A percentile compares a stretch with the other conserved stretches of the same genome.
These are phyloP conservation scores for Mantamonas sphyraenae DNA, from an alignment of 78 protist genomes.

Conservation along the genomic window DNA sequence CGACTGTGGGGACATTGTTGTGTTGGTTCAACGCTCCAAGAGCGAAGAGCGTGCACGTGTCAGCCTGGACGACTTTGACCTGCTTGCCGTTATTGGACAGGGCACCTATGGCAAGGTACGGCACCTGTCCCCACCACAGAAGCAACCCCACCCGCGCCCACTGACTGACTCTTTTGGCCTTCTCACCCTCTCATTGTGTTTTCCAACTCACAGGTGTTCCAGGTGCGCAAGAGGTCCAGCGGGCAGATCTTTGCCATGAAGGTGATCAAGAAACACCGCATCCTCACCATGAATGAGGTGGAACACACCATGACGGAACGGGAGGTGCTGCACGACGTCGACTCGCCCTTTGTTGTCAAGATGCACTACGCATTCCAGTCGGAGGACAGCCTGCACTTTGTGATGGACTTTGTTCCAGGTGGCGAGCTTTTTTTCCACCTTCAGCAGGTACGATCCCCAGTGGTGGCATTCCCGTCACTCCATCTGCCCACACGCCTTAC, in stretches of 20 bases:
- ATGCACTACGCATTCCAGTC: conserved; percentile 70
- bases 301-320: conserved; percentile 56
- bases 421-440: conserved; percentile 53
- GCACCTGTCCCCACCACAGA: not conserved
- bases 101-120: conserved; percentile 13
- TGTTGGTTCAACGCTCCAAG: no score
- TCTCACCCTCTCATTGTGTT: not conserved
- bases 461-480: no score
- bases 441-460: no score
- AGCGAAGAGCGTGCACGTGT: no score
- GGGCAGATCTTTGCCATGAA: conserved; percentile 54
- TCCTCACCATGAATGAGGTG: conserved; percentile 39
- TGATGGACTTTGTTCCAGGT: conserved; percentile 31
- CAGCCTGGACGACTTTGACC: conserved; percentile 20
- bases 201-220: conserved; percentile 26
- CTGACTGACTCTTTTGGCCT: not conserved
- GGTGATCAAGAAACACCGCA: conserved; percentile 20
- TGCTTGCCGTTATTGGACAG: conserved; percentile 1
- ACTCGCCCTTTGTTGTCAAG: conserved; percentile 60
- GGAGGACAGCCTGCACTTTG: conserved; percentile 20
- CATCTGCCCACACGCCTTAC: no score
- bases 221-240: conserved; percentile 24
- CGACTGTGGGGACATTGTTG: no score
- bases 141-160: not conserved
- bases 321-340: conserved; percentile 27